Evolutionary conservation across 345 rosid species (phyloP), one percentile per base, ranked within the genome.

Genomic region (Aegle marmelos): DNA sequence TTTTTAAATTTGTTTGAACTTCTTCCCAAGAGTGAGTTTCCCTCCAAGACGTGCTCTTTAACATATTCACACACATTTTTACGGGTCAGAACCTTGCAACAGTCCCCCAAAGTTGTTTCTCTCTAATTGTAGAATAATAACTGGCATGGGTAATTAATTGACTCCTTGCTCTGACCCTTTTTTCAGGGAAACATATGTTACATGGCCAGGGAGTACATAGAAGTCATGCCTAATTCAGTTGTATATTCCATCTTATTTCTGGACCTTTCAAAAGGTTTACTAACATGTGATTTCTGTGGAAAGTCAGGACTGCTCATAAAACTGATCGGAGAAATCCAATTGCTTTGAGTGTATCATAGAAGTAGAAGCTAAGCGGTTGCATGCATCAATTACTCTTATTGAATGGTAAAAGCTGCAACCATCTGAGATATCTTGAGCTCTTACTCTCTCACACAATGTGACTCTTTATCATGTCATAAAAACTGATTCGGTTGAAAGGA

Each of bases 11-110:
- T 58, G 39, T 77, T 45, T 22, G 17, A 61, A 57, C 39, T 65
- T 75, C 68, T 72, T 79, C 82, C 77, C 80, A 48, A 77, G 68
- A 68, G 89, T 87, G 84, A 85, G 90, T 80, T 70, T 17, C 17
- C 57, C 11, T 73, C 78, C 75, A 25, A 45, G 50, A 45, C 17
- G 13, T 45, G 50, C 50, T 71, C 34, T 21, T 59, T 39, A 60
- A 16, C 10, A 60, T 36, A 16, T 73, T 24, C 21, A 27, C 25
- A 9, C 34, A 36, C 8, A 39, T 48, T 27, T 48, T 27, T 14
- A 10, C 22, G 0, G 24, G 58, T 21, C 31, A 56, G 53, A 67
- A 31, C 50, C 53, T 61, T 9, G 6, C 50, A n/a, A 27, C 19
- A 62, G 54, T 31, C 31, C 11, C 16, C 17, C 11, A 22, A 39